These are phyloP conservation scores for Pisolithus microcarpus DNA, from an alignment of 768 basidiomycete species.

Conservation along the genomic window DNA sequence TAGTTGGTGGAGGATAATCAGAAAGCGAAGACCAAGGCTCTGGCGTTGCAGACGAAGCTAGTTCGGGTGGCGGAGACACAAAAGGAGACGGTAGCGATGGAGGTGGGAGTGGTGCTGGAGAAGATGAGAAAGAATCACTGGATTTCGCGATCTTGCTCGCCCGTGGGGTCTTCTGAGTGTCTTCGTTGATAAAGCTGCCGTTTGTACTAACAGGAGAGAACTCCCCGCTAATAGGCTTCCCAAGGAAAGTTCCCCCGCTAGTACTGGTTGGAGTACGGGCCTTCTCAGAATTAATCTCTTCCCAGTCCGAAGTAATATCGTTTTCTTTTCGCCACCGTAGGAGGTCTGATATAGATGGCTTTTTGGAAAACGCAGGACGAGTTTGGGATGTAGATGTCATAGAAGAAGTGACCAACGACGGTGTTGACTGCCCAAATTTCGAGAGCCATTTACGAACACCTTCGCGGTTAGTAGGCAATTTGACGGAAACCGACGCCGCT, in stretches of 20 bases:
- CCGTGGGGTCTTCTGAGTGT: constrained; percentile 28
- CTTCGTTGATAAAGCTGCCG: constrained; percentile 22
- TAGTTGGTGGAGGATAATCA: constrained; percentile 61
- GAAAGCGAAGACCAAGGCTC: constrained; percentile 75
- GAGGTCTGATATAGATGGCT: constrained; percentile 62
- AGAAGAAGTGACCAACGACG: constrained; percentile 32
- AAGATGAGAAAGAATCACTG: constrained; percentile 13
- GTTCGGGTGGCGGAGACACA: constrained; percentile 46
- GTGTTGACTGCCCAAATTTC: constrained; percentile 43
- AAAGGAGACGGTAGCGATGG: constrained; percentile 31
- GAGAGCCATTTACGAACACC: constrained; percentile 77
- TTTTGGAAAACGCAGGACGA: constrained; percentile 43
- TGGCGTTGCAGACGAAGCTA: constrained; percentile 57
- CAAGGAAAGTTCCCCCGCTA: constrained; percentile 28
- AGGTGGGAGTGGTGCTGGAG: constrained; percentile 15
- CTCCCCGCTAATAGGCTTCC: constrained; percentile 21
- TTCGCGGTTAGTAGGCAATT: constrained; percentile 65
- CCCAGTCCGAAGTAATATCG: constrained; percentile 57
- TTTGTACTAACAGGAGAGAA: constrained; percentile 24
- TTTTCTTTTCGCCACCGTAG: constrained; percentile 49
- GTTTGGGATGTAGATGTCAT: constrained; percentile 27
- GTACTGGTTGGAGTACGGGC: constrained; percentile 44
- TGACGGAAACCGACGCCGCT: constrained; percentile 30
- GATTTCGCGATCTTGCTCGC: constrained; percentile 29
- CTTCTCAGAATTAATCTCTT: constrained; percentile 47